These are phyloP conservation scores for Thermochaetoides dissita DNA, from an alignment of 2,329 filamentous ascomycete genomes.

Conservation along the genomic window DNA sequence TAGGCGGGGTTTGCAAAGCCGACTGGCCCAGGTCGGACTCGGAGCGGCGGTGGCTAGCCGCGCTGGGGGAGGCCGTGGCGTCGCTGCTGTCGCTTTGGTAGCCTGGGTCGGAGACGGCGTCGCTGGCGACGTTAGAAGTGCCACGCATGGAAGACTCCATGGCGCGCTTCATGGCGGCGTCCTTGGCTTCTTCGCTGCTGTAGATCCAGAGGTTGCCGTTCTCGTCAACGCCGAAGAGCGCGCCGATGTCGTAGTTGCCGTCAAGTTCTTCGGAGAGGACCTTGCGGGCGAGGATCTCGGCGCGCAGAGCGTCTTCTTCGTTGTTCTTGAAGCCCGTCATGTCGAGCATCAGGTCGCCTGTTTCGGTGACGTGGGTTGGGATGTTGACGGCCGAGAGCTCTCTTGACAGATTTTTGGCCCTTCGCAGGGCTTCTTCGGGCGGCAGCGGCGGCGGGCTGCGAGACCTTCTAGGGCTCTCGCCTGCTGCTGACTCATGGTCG, in stretches of 20 bases:
- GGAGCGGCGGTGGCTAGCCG: conserved; percentile 42
- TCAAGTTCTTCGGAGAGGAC: conserved; percentile 86
- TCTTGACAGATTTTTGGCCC: conserved; percentile 72
- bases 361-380: conserved; percentile 79
- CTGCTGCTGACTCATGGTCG: conserved; percentile 24
- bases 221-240: conserved; percentile 87
- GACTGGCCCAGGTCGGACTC: conserved; percentile 50
- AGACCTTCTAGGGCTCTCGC: conserved; percentile 26
- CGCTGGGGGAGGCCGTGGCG: conserved; percentile 32
- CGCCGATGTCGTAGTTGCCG: conserved; percentile 90
- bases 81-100: conserved; percentile 85
- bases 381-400: conserved; percentile 85
- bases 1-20: conserved; percentile 49
- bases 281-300: conserved; percentile 85
- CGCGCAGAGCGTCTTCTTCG: conserved; percentile 80
- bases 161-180: conserved; percentile 60
- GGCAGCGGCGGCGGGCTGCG: conserved; percentile 63
- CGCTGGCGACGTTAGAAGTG: conserved; percentile 44
- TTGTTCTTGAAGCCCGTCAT: conserved; percentile 95
- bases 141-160: conserved; percentile 36
- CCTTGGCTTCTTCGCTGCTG: conserved; percentile 90
- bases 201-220: conserved; percentile 99
- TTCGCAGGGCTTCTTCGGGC: conserved; percentile 61
- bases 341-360: conserved; percentile 89
- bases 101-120: conserved; percentile 81